These are phyloP conservation scores for Gnetum montanum DNA, from an alignment of 75 land plant species.

Conservation along the genomic window DNA sequence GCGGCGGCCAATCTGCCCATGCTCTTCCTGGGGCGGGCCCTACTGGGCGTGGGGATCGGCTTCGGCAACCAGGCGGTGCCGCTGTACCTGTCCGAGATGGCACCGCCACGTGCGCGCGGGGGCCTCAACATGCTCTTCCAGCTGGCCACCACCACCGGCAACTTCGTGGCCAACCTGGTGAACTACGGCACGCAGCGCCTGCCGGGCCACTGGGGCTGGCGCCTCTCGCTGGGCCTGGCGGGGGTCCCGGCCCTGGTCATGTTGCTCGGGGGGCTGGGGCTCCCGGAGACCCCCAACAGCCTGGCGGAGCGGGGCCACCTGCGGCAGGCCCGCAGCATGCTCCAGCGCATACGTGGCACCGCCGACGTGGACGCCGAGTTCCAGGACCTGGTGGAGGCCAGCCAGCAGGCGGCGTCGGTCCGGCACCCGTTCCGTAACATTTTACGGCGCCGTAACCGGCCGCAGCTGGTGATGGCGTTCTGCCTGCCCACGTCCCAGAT, in stretches of 20 bases:
- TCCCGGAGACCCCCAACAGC: conserved; percentile 81
- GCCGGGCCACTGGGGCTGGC: conserved; percentile 53
- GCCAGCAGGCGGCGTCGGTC: conserved; percentile 35
- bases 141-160: conserved; percentile 15
- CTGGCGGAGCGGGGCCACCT: conserved; percentile 50
- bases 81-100: background rate
- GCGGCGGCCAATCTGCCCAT: conserved; percentile 19
- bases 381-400: conserved; percentile 49
- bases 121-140: conserved; percentile 10
- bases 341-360: conserved; percentile 45
- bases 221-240: conserved; percentile 52
- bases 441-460: conserved; percentile 30
- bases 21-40: conserved; percentile 16
- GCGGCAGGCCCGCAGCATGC: conserved; percentile 26
- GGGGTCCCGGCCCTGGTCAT: conserved; percentile 61
- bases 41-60: conserved; percentile 20
- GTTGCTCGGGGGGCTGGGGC: conserved; percentile 44
- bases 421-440: conserved; percentile 55
- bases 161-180: conserved; percentile 18
- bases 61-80: conserved; percentile 24
- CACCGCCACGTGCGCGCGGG: background rate
- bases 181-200: conserved; percentile 13
- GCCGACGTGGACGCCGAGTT: conserved; percentile 47
- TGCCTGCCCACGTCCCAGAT: conserved; percentile 36
- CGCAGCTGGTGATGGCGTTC: conserved; percentile 50